Evolutionary conservation across 768 basidiomycete species (phyloP).

Genomic region (Hypholoma fasciculare): DNA sequence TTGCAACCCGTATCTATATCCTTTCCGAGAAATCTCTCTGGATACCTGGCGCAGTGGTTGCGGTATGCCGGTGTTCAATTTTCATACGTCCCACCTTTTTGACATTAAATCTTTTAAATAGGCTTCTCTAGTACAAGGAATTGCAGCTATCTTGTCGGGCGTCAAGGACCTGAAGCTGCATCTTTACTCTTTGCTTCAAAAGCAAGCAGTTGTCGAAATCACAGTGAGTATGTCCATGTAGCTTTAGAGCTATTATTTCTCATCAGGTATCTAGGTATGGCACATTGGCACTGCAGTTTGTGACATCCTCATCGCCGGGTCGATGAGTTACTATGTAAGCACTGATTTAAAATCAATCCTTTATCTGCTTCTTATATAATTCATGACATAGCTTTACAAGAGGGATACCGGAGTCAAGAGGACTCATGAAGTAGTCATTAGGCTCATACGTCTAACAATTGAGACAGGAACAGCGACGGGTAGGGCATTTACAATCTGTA

Average conservation of each 20-base stretch:
- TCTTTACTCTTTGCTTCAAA: not conserved
- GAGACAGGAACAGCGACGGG: slow-evolving; percentile 3
- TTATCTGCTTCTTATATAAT: not conserved
- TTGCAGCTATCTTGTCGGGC: not conserved
- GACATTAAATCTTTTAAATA: not conserved
- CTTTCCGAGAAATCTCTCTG: not conserved
- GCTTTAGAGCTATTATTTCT: not conserved
- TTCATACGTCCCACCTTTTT: not conserved
- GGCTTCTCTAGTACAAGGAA: not conserved
- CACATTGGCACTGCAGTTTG: not conserved
- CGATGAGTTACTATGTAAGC: slow-evolving; percentile 1
- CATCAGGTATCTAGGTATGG: not conserved
- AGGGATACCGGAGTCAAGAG: not conserved
- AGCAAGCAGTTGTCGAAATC: not conserved
- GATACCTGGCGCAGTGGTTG: not conserved
- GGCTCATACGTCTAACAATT: not conserved
- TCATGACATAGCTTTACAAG: not conserved
- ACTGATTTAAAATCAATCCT: not conserved
- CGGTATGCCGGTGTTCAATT: not conserved
- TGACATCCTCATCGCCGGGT: not conserved
- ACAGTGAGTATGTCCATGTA: not conserved
- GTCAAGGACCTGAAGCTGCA: not conserved
- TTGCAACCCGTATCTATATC: not conserved
- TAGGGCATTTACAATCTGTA: not conserved
- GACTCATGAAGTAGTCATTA: not conserved